Conservation (phyloP, 257 asterid species). For the Solanum acaule region DNA sequence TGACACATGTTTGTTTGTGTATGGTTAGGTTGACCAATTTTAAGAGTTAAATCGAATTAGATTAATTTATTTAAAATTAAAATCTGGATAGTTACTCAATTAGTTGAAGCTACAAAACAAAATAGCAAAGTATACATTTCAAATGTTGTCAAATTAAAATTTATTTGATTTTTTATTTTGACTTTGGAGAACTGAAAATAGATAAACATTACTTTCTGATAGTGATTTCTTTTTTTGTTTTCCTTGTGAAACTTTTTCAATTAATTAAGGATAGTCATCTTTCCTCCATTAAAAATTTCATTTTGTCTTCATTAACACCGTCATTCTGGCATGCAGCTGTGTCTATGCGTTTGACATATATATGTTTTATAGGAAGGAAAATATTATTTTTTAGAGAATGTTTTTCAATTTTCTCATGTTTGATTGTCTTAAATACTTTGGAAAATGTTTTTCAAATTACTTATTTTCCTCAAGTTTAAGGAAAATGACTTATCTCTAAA, state of each 20-base stretch:
- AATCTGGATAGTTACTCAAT: neutral
- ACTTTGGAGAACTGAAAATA: neutral
- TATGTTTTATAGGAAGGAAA: neutral
- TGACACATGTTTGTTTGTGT: neutral
- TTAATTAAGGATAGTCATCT: neutral
- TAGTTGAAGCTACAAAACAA: neutral
- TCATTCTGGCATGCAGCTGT: neutral
- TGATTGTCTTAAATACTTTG: neutral
- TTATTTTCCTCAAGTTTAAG: too few species aligned
- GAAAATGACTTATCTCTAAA: too few species aligned
- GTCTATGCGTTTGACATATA: neutral
- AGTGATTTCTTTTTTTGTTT: neutral
- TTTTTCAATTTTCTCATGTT: neutral
- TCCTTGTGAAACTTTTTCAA: neutral
- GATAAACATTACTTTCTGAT: neutral
- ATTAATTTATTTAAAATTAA: neutral
- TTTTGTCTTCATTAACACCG: neutral
- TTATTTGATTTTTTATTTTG: neutral
- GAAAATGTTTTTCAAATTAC: neutral
- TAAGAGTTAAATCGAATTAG: neutral
- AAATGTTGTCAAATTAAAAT: neutral
- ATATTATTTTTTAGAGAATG: neutral
- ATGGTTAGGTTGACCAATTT: neutral
- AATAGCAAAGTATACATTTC: neutral
- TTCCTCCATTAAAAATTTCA: neutral